Base-by-base conservation (phyloP, 2,329 filamentous ascomycete species). In the Ceratocystis papillata region DNA sequence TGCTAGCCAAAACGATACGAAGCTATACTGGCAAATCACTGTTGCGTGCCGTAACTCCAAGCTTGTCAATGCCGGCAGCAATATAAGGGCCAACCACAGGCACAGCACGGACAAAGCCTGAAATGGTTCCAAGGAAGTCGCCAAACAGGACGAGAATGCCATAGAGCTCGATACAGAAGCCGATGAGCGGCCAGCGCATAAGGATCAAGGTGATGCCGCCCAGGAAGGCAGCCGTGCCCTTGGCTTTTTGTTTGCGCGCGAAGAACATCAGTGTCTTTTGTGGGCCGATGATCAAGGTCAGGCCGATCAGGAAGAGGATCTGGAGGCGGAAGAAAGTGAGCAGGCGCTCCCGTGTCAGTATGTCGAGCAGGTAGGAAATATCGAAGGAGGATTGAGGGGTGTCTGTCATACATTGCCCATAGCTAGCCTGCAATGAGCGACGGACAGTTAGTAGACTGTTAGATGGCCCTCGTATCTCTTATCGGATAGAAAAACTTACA, bases 271-370 rank as follows among this genome's bases (percentile, higher is more conserved):
- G 80, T 0, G 94, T 97, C 75, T 96, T 96, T 75, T 88, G 83
- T 28, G 90, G 83, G 55, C 94, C 94, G 77, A 99, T 96, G 72
- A 97, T 95, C 68, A 97, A 88, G 37, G 92, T 96, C 30, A 99
- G 85, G 75, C 94, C 94, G 78, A 96, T 90, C 65, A 99, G 85
- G 81, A 99, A 97, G 75, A 99, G 90, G 76, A 99, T 95, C 90
- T 96, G 72, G 69, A 48, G 67, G 22, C 10, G 66, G 60, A 62
- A 60, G 67, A 67, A 67, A 59, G 64, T 68, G 63, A 69, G 67
- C 45, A 41, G 22, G 67, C 50, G 61, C 20, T 41, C 68, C 5
- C 10, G 22, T 53, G 20, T 48, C 67, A 64, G 64, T 65, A 66
- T 64, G 22, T 53, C 62, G 64, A 37, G 45, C 48, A 46, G 63